phyloP scores from a whole-genome alignment of 192 early-diverging fungal species.

The Gonapodya sp. region DNA sequence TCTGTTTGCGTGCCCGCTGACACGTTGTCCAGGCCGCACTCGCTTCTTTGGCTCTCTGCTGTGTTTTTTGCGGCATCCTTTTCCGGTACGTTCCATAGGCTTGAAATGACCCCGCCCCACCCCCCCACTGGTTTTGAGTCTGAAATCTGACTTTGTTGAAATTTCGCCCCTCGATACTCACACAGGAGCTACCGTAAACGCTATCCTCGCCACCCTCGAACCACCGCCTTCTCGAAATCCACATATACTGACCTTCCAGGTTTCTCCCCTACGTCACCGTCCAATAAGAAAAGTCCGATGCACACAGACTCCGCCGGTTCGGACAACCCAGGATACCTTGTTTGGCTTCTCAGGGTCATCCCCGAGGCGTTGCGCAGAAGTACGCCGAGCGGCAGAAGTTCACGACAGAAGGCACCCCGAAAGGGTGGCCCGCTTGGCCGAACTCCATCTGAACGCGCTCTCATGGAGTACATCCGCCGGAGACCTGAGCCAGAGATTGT shows the following conservation, averaged over 20 bases:
- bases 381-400: too few species aligned
- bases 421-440: background rate
- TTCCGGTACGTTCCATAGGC: background rate
- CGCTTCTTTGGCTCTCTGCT: too few species aligned
- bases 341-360: background rate
- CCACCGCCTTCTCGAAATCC: background rate
- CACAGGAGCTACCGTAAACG: background rate
- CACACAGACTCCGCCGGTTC: background rate
- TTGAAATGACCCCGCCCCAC: background rate
- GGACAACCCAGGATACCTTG: background rate
- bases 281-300: too few species aligned
- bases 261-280: too few species aligned
- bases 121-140: too few species aligned
- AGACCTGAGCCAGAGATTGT: background rate
- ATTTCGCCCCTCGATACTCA: too few species aligned
- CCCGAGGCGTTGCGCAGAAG: too few species aligned
- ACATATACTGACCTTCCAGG: too few species aligned
- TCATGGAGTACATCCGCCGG: background rate
- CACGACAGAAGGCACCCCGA: too few species aligned
- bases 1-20: too few species aligned
- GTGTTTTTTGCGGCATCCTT: background rate
- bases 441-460: background rate
- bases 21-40: too few species aligned
- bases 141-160: too few species aligned
- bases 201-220: background rate